These are phyloP conservation scores for Ceratocystis destructans DNA, from an alignment of 2,329 filamentous ascomycete genomes.

Conservation along the genomic window DNA sequence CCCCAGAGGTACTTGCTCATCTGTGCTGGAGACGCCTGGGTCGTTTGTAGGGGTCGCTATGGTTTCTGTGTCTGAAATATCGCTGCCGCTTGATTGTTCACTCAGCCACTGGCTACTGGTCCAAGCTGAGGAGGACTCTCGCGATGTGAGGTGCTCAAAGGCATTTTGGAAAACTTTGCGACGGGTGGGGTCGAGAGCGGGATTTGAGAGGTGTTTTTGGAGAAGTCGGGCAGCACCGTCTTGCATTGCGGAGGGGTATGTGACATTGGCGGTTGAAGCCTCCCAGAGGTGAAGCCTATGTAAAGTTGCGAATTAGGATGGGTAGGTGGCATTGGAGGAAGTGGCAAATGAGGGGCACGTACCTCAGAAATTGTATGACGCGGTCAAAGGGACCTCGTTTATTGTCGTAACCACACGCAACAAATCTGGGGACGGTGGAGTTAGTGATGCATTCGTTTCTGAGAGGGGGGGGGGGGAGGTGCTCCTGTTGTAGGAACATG, in stretches of 20 bases:
- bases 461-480: too few relatives aligned
- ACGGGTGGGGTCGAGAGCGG: slow-evolving; percentile 24
- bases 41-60: slow-evolving; percentile 29
- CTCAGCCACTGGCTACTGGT: slow-evolving; percentile 72
- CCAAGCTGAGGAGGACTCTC: slow-evolving; percentile 41
- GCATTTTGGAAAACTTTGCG: slow-evolving; percentile 38
- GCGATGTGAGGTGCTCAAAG: slow-evolving; percentile 39
- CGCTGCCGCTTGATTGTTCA: slow-evolving; percentile 53
- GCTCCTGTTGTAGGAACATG: neutral
- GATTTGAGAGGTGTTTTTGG: slow-evolving; percentile 30
- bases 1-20: slow-evolving; percentile 31
- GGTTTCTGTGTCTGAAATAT: slow-evolving; percentile 56
- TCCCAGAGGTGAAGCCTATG: slow-evolving; percentile 42
- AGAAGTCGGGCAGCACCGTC: slow-evolving; percentile 46
- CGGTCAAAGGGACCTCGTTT: slow-evolving; percentile 38
- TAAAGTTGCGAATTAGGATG: neutral
- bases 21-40: neutral
- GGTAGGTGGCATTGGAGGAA: too few relatives aligned
- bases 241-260: slow-evolving; percentile 54
- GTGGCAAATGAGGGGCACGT: slow-evolving; percentile 16
- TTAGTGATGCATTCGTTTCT: neutral
- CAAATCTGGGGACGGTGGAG: slow-evolving; percentile 30
- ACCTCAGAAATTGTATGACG: slow-evolving; percentile 45
- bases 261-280: slow-evolving; percentile 44
- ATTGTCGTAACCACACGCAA: slow-evolving; percentile 47